Percentiles rank a stretch among this genome's conserved stretches.
Evolutionary conservation across 208 protist species (phyloP).

Genomic region (Leishmania mexicana): DNA sequence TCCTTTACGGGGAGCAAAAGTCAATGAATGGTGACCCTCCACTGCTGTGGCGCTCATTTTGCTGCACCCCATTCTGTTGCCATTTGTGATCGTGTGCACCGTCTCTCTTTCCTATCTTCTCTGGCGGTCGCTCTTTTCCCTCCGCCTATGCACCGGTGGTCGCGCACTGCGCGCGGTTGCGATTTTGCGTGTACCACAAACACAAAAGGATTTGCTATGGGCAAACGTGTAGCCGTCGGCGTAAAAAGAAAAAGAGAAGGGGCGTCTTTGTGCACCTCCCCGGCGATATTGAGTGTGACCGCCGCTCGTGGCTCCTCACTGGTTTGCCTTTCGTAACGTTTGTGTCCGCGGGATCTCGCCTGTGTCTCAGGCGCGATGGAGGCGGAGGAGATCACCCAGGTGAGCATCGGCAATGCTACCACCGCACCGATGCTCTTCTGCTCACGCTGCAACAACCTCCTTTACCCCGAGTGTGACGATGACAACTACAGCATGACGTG

Average conservation of each 20-base stretch:
- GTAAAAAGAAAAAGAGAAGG: neutral
- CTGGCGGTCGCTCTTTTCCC: neutral
- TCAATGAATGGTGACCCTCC: neutral
- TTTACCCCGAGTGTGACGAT: constrained; percentile 82
- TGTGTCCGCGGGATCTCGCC: neutral
- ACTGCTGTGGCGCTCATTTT: neutral
- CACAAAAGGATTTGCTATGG: neutral
- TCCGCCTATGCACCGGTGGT: neutral
- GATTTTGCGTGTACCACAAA: neutral
- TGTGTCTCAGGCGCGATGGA: constrained; percentile 17
- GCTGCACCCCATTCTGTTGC: neutral
- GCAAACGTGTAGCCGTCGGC: neutral
- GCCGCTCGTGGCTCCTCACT: neutral
- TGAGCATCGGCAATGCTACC: constrained; percentile 41
- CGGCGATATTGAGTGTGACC: neutral
- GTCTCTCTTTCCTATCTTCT: neutral
- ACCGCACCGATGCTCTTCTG: constrained; percentile 92
- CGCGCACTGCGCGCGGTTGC: neutral
- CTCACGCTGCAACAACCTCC: constrained; percentile 81
- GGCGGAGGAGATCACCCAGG: constrained; percentile 11
- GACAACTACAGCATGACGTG: constrained; percentile 66
- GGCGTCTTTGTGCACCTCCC: neutral
- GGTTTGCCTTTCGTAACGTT: constrained; percentile 15
- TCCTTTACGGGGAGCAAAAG: neutral
- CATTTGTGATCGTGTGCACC: too few relatives aligned